Evolutionary conservation across 768 basidiomycete species (phyloP).

Genomic region (Cubamyces lactineus): DNA sequence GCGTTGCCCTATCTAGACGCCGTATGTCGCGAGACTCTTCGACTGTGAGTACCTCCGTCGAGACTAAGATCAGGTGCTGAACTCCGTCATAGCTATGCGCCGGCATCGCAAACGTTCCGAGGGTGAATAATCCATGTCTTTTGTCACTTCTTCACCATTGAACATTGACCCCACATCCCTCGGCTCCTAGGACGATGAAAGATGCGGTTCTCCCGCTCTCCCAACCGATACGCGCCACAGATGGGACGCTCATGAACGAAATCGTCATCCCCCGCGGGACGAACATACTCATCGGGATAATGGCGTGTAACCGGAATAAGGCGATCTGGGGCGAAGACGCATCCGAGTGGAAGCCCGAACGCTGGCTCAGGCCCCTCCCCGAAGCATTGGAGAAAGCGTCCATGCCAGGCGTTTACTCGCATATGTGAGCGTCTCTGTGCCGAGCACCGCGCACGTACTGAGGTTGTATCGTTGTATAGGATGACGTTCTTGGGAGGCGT

Average conservation of each 20-base stretch:
- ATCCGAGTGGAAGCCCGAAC: constrained; percentile 60
- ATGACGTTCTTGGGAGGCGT: constrained; percentile 13
- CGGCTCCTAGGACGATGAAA: constrained; percentile 38
- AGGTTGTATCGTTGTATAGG: background rate
- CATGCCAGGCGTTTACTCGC: constrained; percentile 31
- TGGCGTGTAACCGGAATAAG: constrained; percentile 52
- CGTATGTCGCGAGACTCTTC: constrained; percentile 61
- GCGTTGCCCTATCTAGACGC: constrained; percentile 65
- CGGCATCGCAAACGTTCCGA: constrained; percentile 43
- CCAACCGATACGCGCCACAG: constrained; percentile 46
- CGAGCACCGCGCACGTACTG: background rate
- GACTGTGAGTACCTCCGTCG: constrained; percentile 37
- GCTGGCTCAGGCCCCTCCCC: constrained; percentile 52
- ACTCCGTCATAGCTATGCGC: constrained; percentile 40
- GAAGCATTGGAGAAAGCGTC: constrained; percentile 20
- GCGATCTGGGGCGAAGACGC: constrained; percentile 65
- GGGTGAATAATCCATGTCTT: constrained; percentile 8
- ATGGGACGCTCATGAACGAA: constrained; percentile 43
- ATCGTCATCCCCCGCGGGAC: constrained; percentile 54
- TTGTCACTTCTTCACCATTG: background rate
- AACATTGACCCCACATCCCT: too few species aligned
- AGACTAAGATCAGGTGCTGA: background rate
- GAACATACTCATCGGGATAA: constrained; percentile 45
- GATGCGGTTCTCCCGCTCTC: constrained; percentile 66
- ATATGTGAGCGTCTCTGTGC: constrained; percentile 20